Evolutionary conservation across 345 rosid genomes (phyloP).

Genomic region (Pseudoturritis turrita): DNA sequence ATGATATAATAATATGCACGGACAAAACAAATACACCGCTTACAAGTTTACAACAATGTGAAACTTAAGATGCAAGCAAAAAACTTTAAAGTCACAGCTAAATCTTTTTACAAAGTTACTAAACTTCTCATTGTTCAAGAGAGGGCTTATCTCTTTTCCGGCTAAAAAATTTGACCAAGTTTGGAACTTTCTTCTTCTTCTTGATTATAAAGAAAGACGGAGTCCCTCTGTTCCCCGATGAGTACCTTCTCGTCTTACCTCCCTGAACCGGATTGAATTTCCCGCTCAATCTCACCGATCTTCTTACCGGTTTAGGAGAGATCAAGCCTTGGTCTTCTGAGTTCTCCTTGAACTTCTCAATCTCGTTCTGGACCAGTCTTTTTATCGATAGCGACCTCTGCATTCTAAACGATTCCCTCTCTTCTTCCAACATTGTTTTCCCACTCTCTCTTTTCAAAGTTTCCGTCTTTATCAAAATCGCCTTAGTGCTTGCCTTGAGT

Average conservation of each 20-base stretch:
- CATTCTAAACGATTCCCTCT: slow-evolving; percentile 37
- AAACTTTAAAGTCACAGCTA: background rate
- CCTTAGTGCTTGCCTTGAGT: slow-evolving; percentile 67
- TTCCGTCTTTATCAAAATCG: slow-evolving; percentile 56
- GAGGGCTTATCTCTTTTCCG: slow-evolving; percentile 29
- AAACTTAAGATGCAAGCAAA: slow-evolving; percentile 16
- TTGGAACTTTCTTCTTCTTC: slow-evolving; percentile 62
- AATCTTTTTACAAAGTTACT: background rate
- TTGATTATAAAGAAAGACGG: slow-evolving; percentile 44
- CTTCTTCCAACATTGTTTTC: slow-evolving; percentile 52
- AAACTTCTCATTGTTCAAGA: slow-evolving; percentile 12
- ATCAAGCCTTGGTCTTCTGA: slow-evolving; percentile 8
- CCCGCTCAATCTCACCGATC: slow-evolving; percentile 31
- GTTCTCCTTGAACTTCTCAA: slow-evolving; percentile 35
- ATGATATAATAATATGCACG: too few species aligned
- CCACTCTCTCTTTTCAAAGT: slow-evolving; percentile 38
- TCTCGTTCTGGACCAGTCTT: slow-evolving; percentile 47
- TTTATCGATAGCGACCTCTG: slow-evolving; percentile 53
- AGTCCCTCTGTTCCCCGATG: slow-evolving; percentile 40
- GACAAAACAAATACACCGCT: slow-evolving; percentile 14
- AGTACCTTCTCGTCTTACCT: slow-evolving; percentile 39
- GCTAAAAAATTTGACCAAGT: slow-evolving; percentile 49
- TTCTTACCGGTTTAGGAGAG: slow-evolving; percentile 33
- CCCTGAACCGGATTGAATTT: slow-evolving; percentile 37
- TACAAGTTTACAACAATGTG: slow-evolving; percentile 8